A percentile compares a stretch with the other conserved stretches of the same genome.
phyloP scores from a whole-genome alignment of 805 yeast genomes.

The Cyberlindnera euphorbiae region DNA sequence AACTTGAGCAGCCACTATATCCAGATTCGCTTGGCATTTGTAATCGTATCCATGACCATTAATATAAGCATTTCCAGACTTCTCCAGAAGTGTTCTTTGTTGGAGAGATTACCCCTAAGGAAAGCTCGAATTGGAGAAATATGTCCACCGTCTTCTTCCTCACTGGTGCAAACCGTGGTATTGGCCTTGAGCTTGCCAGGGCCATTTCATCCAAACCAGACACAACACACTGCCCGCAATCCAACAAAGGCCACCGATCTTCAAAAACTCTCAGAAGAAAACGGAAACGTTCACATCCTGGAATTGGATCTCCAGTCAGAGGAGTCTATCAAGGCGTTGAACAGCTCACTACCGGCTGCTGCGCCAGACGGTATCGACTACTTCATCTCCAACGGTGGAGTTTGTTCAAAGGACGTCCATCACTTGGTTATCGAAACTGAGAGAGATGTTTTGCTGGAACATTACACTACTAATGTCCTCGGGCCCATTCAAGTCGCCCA shows the following conservation, averaged over 20 bases:
- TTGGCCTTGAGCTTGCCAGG: conserved; percentile 1
- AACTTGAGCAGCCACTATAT: no score
- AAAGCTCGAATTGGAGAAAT: no score
- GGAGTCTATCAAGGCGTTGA: conserved; percentile 7
- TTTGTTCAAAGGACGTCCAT: neutral
- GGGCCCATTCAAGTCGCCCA: conserved; percentile 8
- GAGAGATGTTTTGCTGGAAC: neutral
- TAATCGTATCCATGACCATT: no score
- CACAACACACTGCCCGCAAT: conserved; percentile 1
- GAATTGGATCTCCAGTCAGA: conserved; percentile 6
- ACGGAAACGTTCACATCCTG: conserved; percentile 2
- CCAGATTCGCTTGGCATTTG: no score
- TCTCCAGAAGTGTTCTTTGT: no score
- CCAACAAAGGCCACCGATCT: neutral
- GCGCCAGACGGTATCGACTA: conserved; percentile 13
- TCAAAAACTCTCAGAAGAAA: neutral
- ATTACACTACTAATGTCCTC: conserved; percentile 6
- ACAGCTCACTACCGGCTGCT: conserved; percentile 4
- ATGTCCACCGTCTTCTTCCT: conserved; percentile 1
- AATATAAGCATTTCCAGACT: no score
- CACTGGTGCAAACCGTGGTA: conserved; percentile 9
- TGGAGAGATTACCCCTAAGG: no score
- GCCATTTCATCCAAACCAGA: neutral
- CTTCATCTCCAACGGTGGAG: conserved; percentile 15
- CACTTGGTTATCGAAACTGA: neutral